A percentile compares a stretch with the other conserved stretches of the same genome.
Conservation (phyloP, 768 basidiomycete genomes). For the Podaxis sp. region DNA sequence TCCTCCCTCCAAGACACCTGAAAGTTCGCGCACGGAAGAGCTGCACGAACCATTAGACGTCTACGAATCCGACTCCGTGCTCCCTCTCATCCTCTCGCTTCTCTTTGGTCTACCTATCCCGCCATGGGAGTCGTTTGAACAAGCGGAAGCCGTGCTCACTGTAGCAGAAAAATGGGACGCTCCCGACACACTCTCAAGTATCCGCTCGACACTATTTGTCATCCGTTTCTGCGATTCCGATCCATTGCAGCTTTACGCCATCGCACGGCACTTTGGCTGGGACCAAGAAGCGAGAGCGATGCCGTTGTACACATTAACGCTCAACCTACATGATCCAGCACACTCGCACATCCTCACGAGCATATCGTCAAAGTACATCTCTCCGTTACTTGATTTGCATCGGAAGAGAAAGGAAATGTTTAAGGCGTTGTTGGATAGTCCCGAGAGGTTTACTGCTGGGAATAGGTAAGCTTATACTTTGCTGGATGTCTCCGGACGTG, state of each 20-base stretch:
- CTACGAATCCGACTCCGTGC: constrained; percentile 38
- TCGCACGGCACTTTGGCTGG: constrained; percentile 63
- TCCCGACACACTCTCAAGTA: constrained; percentile 50
- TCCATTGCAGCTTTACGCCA: constrained; percentile 48
- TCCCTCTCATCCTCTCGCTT: constrained; percentile 54
- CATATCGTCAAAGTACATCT: constrained; percentile 47
- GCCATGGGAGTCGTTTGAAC: constrained; percentile 44
- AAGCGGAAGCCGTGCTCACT: constrained; percentile 48
- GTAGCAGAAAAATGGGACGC: constrained; percentile 73
- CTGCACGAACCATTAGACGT: constrained; percentile 25
- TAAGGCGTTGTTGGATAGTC: constrained; percentile 46
- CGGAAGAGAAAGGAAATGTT: constrained; percentile 47
- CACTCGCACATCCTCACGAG: constrained; percentile 41
- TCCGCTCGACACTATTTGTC: constrained; percentile 48
- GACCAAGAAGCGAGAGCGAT: constrained; percentile 50
- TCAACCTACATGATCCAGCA: constrained; percentile 40
- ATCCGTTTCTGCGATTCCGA: constrained; percentile 39
- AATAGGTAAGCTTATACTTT: constrained; percentile 30
- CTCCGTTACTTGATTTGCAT: constrained; percentile 56
- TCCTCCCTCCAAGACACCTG: neutral
- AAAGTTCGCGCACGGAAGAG: neutral
- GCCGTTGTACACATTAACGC: constrained; percentile 50
- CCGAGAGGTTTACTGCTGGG: constrained; percentile 53
- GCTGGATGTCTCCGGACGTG: no score
- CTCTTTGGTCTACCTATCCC: constrained; percentile 51